Percentiles rank a stretch among this genome's conserved stretches.
Evolutionary conservation across 1,284 basidiomycete genomes (phyloP).

Genomic region (Cryptococcus sp.): DNA sequence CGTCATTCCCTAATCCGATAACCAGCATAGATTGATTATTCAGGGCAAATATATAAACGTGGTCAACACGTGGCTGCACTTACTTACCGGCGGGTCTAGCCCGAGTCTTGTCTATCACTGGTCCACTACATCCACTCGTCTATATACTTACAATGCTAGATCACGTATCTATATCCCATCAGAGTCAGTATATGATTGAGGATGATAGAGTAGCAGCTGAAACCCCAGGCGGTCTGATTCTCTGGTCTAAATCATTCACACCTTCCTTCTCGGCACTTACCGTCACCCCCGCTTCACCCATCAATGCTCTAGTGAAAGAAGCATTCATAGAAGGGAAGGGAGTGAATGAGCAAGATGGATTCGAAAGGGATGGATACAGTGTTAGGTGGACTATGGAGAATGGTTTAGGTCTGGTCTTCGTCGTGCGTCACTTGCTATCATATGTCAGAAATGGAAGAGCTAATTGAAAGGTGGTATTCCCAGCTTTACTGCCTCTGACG

Average conservation of each 20-base stretch:
- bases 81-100: too few species aligned
- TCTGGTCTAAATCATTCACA: slow-evolving; percentile 90
- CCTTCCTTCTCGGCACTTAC: slow-evolving; percentile 71
- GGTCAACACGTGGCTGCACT: too few species aligned
- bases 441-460: not conserved
- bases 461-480: slow-evolving; percentile 77
- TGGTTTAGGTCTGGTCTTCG: slow-evolving; percentile 88
- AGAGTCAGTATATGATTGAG: slow-evolving; percentile 60
- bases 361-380: slow-evolving; percentile 86
- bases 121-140: not conserved
- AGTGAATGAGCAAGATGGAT: slow-evolving; percentile 59
- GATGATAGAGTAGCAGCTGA: too few species aligned
- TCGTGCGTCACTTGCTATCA: slow-evolving; percentile 55
- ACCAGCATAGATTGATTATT: not conserved
- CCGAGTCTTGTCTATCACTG: not conserved
- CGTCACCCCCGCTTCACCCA: slow-evolving; percentile 72
- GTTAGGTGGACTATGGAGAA: slow-evolving; percentile 91
- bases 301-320: slow-evolving; percentile 84
- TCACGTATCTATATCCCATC: slow-evolving; percentile 84
- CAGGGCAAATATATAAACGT: not conserved
- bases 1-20: too few species aligned
- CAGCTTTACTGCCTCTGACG: slow-evolving; percentile 89
- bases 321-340: slow-evolving; percentile 73
- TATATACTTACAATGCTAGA: slow-evolving; percentile 62
- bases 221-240: slow-evolving; percentile 71